These are phyloP conservation scores for Solanum infundibuliforme DNA, from an alignment of 257 asterid genomes.

Conservation along the genomic window DNA sequence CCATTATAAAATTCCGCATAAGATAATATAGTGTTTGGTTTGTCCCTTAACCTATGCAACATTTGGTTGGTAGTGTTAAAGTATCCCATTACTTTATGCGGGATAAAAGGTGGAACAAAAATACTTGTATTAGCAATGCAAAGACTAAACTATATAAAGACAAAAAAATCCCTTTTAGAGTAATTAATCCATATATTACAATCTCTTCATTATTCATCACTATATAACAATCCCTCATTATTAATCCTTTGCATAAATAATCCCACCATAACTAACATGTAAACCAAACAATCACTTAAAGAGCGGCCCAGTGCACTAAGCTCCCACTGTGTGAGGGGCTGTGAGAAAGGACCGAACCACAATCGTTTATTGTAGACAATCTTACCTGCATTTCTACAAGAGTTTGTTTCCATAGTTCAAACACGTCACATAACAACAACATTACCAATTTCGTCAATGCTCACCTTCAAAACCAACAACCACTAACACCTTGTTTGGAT, in stretches of 20 bases:
- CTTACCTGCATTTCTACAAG: not conserved
- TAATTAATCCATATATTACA: not conserved
- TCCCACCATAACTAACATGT: not conserved
- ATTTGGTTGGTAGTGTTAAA: not conserved
- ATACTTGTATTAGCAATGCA: not conserved
- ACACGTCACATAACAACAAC: not conserved
- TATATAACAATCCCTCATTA: not conserved
- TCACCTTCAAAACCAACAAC: not conserved
- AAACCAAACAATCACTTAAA: not conserved
- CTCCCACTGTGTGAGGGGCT: not conserved
- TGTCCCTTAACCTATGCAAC: not conserved
- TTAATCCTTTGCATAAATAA: not conserved
- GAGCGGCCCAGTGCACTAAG: not conserved
- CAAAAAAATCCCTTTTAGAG: not conserved
- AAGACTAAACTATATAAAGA: not conserved
- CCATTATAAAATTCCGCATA: not conserved
- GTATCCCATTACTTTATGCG: not conserved
- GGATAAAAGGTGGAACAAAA: not conserved
- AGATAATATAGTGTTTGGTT: not conserved
- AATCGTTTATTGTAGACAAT: not conserved
- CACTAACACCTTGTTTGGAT: not conserved
- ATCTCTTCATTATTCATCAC: not conserved
- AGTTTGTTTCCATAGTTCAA: not conserved
- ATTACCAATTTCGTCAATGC: not conserved
- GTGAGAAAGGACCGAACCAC: not conserved